These are phyloP conservation scores for Rhododendron griersonianum DNA, from an alignment of 148 eudicot genomes.

Conservation along the genomic window DNA sequence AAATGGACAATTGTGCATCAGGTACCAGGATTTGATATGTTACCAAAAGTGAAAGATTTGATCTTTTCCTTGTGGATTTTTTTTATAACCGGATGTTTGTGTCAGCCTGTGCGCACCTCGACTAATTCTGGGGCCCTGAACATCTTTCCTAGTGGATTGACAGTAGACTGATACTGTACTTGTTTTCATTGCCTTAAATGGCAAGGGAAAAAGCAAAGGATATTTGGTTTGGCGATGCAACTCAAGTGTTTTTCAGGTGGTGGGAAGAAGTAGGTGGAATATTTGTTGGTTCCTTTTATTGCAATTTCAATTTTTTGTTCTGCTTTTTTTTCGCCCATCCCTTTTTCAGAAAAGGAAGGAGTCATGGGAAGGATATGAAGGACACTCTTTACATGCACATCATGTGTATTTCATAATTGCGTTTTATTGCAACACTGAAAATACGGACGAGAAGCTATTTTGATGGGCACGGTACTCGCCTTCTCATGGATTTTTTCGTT, in stretches of 20 bases:
- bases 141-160: neutral
- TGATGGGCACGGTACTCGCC: neutral
- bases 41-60: neutral
- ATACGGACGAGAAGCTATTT: neutral
- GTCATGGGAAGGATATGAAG: conserved; percentile 38
- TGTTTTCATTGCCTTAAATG: conserved; percentile 1
- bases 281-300: neutral
- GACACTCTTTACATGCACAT: conserved; percentile 31
- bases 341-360: neutral
- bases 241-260: neutral
- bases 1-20: neutral
- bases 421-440: conserved; percentile 5
- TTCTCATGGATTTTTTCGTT: neutral
- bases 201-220: conserved; percentile 1
- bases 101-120: neutral
- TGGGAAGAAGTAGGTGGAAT: neutral
- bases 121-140: too few species aligned
- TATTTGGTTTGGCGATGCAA: conserved; percentile 5
- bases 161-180: too few species aligned
- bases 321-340: neutral
- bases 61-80: neutral
- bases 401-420: conserved; percentile 7
- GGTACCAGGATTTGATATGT: conserved; percentile 1
- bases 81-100: neutral
- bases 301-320: neutral